phyloP scores from a whole-genome alignment of 192 early-diverging fungal species.

The Nowakowskiella sp. region DNA sequence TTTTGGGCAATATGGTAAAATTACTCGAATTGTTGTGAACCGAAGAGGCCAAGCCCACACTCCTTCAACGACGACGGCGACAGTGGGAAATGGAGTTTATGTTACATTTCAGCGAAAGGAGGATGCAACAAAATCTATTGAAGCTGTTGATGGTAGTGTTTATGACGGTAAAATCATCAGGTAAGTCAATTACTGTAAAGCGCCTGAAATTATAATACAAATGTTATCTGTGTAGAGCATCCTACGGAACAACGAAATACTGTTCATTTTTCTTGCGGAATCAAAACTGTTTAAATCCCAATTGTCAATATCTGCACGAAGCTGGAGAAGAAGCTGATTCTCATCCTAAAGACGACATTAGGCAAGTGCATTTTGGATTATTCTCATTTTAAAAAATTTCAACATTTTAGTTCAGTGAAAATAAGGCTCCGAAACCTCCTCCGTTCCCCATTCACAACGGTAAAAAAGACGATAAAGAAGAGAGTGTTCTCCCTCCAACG shows the following conservation, averaged over 20 bases:
- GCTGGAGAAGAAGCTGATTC: no score
- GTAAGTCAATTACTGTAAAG: no score
- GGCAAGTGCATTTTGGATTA: no score
- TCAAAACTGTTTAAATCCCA: constrained; percentile 84
- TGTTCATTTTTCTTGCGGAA: constrained; percentile 91
- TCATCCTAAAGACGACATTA: no score
- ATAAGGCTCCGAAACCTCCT: constrained; percentile 7
- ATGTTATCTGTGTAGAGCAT: no score
- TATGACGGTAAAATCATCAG: constrained; percentile 77
- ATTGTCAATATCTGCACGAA: constrained; percentile 94
- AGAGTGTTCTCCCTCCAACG: constrained; percentile 2
- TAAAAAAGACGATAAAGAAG: constrained; percentile 3
- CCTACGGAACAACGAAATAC: constrained; percentile 97
- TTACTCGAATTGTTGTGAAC: constrained; percentile 88
- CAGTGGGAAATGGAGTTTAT: no score
- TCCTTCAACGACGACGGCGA: no score
- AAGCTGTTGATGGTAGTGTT: constrained; percentile 86
- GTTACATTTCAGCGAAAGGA: constrained; percentile 87
- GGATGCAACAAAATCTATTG: constrained; percentile 86
- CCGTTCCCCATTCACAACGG: neutral
- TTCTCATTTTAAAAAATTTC: no score
- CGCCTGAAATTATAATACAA: no score
- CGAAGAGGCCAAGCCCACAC: no score
- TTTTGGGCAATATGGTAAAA: constrained; percentile 98
- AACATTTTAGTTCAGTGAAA: no score